Percentiles rank a stretch among this genome's conserved stretches.
Evolutionary conservation across 2,329 filamentous ascomycete species (phyloP).

Genomic region (Verticillium nonalfalfae): DNA sequence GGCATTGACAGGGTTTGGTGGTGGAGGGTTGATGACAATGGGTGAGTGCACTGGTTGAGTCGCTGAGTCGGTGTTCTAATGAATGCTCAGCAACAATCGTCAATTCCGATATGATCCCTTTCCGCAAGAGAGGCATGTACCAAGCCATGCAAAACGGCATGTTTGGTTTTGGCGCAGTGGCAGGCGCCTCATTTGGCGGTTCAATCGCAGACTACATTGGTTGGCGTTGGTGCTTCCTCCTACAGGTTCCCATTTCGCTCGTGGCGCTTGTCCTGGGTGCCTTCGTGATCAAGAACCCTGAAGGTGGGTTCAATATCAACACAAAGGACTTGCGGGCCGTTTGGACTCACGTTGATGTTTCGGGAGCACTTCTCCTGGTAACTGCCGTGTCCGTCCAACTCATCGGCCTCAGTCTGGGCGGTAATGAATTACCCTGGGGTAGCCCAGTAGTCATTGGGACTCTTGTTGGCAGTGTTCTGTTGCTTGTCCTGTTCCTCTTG

Average conservation of each 20-base stretch:
- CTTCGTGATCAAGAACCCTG: conserved; percentile 42
- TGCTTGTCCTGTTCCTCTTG: conserved; percentile 37
- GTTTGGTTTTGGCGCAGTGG: conserved; percentile 55
- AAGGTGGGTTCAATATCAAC: conserved; percentile 9
- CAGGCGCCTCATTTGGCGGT: conserved; percentile 58
- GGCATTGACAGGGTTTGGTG: conserved; percentile 62
- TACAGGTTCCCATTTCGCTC: conserved; percentile 54
- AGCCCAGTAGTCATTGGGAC: conserved; percentile 39
- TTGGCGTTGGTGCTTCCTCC: conserved; percentile 62
- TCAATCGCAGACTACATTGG: conserved; percentile 58
- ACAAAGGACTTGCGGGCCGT: conserved; percentile 24
- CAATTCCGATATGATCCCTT: conserved; percentile 59
- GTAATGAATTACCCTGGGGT: conserved; percentile 47
- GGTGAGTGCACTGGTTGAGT: conserved; percentile 22
- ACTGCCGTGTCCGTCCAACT: conserved; percentile 52
- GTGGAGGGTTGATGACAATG: conserved; percentile 65
- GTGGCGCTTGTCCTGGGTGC: conserved; percentile 48
- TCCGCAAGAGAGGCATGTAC: conserved; percentile 50
- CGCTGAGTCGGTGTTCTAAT: neutral
- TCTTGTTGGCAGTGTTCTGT: conserved; percentile 32
- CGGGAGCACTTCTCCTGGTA: conserved; percentile 50
- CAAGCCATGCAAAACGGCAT: conserved; percentile 55
- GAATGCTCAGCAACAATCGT: conserved; percentile 35
- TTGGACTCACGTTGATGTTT: conserved; percentile 52
- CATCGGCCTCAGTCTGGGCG: conserved; percentile 47